Base-by-base conservation (phyloP, 495 filamentous ascomycete species). In the Penicillium psychrofluorescens region DNA sequence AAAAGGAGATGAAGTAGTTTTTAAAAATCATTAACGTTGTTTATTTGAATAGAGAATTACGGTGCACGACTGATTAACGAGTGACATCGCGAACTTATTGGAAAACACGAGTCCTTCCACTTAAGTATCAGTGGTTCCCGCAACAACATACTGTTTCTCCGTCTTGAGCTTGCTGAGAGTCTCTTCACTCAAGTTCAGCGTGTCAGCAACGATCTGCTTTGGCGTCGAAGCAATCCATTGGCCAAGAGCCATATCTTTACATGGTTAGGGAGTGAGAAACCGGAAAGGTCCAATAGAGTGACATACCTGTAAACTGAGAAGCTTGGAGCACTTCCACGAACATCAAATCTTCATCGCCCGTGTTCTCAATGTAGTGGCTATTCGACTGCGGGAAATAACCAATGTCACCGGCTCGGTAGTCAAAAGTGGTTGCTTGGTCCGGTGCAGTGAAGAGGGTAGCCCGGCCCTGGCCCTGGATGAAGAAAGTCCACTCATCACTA, bases 401-500 rank as follows among this genome's bases (percentile, higher is more conserved):
- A 0, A 86, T 81, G 44, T 86, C 86, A 27, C 85, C 85, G n/a
- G 79, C 74, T 13, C 71, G 68, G 57, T 81, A 89, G 59, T 91
- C 85, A 56, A 89, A 91, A 0, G 85, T 89, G 8, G 74, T 72
- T 1, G 84, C 75, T 2, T 70, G 56, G 0, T 61, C 56, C 0
- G 79, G 74, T 0, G 84, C 79, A 6, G 68, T 62, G 56, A 79
- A 88, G 6, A 88, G 63, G 0, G 84, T 88, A 11, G 84, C 80
- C 4, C 86, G 74, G 0, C 76, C 86, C 0, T 71, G 70, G 0
- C 86, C 85, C 27, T 74, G 58, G 37, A 88, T 75, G 66, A 89
- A 88, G 64, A 84, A 90, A 1, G 74, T 77, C 84, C 83, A 90
- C 52, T 89, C 85, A 59, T 88, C 85, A 15, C 77, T 78, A 8